Conservation (phyloP, 179 eudicot genomes). For the Pouteria campechiana region DNA sequence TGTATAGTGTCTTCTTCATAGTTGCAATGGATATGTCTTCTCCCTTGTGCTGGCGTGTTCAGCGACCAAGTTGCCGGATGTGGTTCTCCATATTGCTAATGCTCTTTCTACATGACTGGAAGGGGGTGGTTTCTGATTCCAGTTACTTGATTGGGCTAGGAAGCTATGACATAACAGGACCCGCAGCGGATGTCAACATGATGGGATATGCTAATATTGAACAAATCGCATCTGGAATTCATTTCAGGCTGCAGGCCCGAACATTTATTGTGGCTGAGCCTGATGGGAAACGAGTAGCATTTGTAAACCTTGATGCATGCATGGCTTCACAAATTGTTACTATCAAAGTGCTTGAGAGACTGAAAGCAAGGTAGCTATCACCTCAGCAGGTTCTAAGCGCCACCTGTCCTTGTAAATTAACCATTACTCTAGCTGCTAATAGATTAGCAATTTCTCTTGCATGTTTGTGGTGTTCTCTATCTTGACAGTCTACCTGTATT, state of each 20-base stretch:
- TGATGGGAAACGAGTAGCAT: conserved; percentile 50
- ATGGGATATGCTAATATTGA: conserved; percentile 92
- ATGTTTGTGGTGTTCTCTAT: no score
- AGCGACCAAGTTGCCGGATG: conserved; percentile 2
- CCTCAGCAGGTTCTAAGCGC: not conserved
- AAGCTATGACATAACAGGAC: conserved; percentile 97
- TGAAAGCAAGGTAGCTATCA: conserved; percentile 69
- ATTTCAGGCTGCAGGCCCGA: conserved; percentile 88
- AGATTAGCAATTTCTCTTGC: no score
- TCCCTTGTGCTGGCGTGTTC: not conserved
- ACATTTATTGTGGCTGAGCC: conserved; percentile 88
- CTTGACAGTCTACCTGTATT: no score
- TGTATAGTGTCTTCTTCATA: not conserved
- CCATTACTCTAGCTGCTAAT: no score
- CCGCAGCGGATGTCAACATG: conserved; percentile 99
- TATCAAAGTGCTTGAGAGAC: conserved; percentile 81
- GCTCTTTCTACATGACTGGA: conserved; percentile 17
- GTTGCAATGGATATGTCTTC: conserved; percentile 5
- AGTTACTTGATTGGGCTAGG: conserved; percentile 84
- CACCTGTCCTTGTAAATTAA: no score
- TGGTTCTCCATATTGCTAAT: conserved; percentile 18
- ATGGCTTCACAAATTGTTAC: conserved; percentile 96
- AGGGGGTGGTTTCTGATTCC: conserved; percentile 32
- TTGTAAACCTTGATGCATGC: conserved; percentile 97
- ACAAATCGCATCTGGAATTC: conserved; percentile 80